Base-by-base conservation (phyloP, 2,329 filamentous ascomycete genomes). In the Epichloe typhina region DNA sequence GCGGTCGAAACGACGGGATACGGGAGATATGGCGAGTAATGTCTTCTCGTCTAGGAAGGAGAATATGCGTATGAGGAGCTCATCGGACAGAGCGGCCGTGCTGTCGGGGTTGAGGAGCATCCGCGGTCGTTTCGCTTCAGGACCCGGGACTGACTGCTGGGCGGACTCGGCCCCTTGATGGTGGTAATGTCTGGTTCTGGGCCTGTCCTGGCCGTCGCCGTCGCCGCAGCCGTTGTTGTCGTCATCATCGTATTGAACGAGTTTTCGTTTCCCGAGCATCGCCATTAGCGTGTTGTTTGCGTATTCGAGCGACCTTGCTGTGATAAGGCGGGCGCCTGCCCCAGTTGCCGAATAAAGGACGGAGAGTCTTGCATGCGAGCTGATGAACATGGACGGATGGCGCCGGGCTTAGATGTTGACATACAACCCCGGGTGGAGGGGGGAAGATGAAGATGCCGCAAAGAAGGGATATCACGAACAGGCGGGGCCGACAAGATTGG, bases 51-150 rank as follows among this genome's bases (percentile, higher is more conserved):
- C 71, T n/a, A 95, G 74, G 62, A 80, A 85, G 4, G 85, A 85
- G 37, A 96, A 73, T 53, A 96, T 86, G 58, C 89, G 86, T 51
- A 97, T 71, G 35, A 95, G 76, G 36, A 97, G 74, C 66, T 98
- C 93, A 65, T 95, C 87, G 55, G 89, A 95, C 48, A 97, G 74
- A 8, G 67, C 69, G 6, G 87, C 87, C 15, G 96, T 66, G 46
- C 74, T 72, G 66, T 95, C 86, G 51, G 43, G 23, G 6, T 33
- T 12, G n/a, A 17, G 44, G 17, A n/a, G 33, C 3, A 21, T 45
- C 12, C 51, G 51, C n/a, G 19, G 38, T 12, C 51, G 47, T n/a
- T 52, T 52, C 8, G 33, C 3, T 9, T 44, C 19, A 8, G 33
- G 35, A 23, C 11, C 21, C 6, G 17, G 2, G 13, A 26, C 11